These are phyloP conservation scores for Phoma sp. DNA, from an alignment of 2,329 filamentous ascomycete genomes.

Conservation along the genomic window DNA sequence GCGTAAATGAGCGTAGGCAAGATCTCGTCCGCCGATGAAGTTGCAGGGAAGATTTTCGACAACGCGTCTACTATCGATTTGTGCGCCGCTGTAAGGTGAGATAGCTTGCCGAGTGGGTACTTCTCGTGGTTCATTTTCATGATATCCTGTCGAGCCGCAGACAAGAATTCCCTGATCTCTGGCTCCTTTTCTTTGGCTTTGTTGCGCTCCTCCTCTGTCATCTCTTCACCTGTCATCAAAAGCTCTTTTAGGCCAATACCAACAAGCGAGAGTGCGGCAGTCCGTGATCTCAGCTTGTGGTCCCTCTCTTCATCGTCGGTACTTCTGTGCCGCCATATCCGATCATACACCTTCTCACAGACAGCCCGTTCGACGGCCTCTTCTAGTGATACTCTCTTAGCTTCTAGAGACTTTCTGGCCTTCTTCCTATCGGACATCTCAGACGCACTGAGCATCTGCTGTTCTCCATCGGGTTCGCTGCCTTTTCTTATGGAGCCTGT, in stretches of 20 bases:
- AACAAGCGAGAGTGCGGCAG: conserved; percentile 86
- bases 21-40: conserved; percentile 94
- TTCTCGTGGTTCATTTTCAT: conserved; percentile 83
- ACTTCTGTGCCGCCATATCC: conserved; percentile 88
- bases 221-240: conserved; percentile 61
- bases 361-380: conserved; percentile 88
- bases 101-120: conserved; percentile 89
- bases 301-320: conserved; percentile 95
- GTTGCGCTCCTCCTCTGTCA: conserved; percentile 62
- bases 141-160: conserved; percentile 70
- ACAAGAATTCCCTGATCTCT: conserved; percentile 75
- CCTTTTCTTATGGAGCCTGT: conserved; percentile 47
- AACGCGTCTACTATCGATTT: conserved; percentile 92
- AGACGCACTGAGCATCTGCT: conserved; percentile 88
- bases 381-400: conserved; percentile 77
- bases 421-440: conserved; percentile 83
- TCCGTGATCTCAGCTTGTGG: conserved; percentile 92
- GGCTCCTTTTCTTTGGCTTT: conserved; percentile 60
- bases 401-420: conserved; percentile 76
- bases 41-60: conserved; percentile 68
- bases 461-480: conserved; percentile 55
- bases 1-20: conserved; percentile 96
- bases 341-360: conserved; percentile 81
- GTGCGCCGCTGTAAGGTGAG: conserved; percentile 85
- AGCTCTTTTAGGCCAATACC: conserved; percentile 88